Percentiles rank a stretch among this genome's conserved stretches.
Evolutionary conservation across 352 stramenopile genomes (phyloP).

Genomic region (Blastocystis hominis): DNA sequence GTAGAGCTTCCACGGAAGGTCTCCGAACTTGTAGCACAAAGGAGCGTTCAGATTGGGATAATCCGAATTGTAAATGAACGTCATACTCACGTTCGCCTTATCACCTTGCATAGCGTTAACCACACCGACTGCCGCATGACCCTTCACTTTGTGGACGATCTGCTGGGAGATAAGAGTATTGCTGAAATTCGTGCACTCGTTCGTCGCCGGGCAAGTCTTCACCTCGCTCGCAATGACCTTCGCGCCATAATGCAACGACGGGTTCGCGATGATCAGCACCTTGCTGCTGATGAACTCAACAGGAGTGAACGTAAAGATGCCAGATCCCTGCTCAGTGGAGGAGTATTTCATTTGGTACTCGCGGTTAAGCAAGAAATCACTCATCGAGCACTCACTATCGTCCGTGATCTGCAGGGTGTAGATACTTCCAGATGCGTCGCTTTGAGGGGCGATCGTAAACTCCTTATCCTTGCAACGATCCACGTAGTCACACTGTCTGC

Average conservation of each 20-base stretch:
- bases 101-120: neutral
- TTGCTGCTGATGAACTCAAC: neutral
- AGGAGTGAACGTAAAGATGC: neutral
- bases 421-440: neutral
- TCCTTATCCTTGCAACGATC: neutral
- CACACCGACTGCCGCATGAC: neutral
- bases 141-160: neutral
- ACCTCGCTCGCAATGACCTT: neutral
- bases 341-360: neutral
- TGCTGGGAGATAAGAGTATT: neutral
- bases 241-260: neutral
- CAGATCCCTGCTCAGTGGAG: too few species aligned
- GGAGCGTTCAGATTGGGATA: slow-evolving; percentile 30
- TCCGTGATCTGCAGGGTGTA: neutral
- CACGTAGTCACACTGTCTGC: neutral
- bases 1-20: slow-evolving; percentile 50
- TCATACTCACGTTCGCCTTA: neutral
- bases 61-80: neutral
- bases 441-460: slow-evolving; percentile 1
- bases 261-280: neutral
- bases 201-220: neutral
- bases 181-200: neutral
- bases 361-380: slow-evolving; percentile 18
- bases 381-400: neutral
- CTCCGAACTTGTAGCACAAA: slow-evolving; percentile 56